A percentile compares a stretch with the other conserved stretches of the same genome.
phyloP scores from a whole-genome alignment of 148 eudicot species.

The Silene uniflora region DNA sequence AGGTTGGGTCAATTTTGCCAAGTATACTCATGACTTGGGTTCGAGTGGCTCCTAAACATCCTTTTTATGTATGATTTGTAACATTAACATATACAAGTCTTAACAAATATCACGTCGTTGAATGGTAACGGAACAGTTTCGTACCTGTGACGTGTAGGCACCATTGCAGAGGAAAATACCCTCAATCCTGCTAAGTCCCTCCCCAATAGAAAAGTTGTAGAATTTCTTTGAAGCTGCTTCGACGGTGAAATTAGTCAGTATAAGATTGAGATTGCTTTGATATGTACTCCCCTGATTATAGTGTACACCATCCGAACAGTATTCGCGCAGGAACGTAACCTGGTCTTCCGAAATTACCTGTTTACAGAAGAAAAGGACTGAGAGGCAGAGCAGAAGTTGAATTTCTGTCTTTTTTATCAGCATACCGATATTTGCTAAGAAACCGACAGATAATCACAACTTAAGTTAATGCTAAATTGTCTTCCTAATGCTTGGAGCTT shows the following conservation, averaged over 20 bases:
- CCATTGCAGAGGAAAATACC: slow-evolving; percentile 25
- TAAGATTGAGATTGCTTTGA: slow-evolving; percentile 11
- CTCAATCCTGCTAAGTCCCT: neutral
- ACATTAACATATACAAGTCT: no score
- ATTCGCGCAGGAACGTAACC: slow-evolving; percentile 1
- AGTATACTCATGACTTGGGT: no score
- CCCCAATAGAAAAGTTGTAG: slow-evolving; percentile 17
- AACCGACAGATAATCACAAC: no score
- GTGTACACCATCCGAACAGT: slow-evolving; percentile 6
- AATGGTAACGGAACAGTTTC: no score
- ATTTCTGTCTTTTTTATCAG: neutral
- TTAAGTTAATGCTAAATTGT: no score
- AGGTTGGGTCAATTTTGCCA: no score
- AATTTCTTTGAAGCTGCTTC: slow-evolving; percentile 10
- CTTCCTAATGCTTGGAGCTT: no score
- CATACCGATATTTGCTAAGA: neutral
- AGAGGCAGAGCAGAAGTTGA: neutral
- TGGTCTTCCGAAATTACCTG: neutral
- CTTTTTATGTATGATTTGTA: no score
- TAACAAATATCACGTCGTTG: no score
- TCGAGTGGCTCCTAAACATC: no score
- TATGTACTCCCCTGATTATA: slow-evolving; percentile 17
- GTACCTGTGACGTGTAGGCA: slow-evolving; percentile 2
- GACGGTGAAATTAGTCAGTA: slow-evolving; percentile 2
- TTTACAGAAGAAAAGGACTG: neutral